Evolutionary conservation across 345 rosid genomes (phyloP).

Genomic region (Nasturtium officinale): DNA sequence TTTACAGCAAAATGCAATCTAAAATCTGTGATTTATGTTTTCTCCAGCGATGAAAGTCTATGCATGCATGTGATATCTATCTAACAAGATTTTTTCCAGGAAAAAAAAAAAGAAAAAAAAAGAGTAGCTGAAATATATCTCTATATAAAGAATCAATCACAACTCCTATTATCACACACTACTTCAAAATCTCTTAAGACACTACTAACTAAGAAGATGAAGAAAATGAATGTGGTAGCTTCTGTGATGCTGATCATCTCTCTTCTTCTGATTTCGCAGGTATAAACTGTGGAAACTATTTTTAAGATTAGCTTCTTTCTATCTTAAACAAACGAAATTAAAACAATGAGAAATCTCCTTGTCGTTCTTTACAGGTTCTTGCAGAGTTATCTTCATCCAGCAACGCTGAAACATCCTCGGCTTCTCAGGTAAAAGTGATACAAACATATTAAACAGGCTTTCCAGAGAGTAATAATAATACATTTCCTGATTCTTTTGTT

Average conservation of each 20-base stretch:
- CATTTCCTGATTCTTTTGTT: background rate
- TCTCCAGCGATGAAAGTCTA: slow-evolving; percentile 33
- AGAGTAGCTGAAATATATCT: slow-evolving; percentile 19
- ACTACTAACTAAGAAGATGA: slow-evolving; percentile 17
- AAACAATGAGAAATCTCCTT: background rate
- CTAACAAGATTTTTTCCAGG: background rate
- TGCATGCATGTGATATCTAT: slow-evolving; percentile 48
- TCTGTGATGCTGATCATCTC: slow-evolving; percentile 37
- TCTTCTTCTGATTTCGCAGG: slow-evolving; percentile 37
- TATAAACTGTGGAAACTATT: slow-evolving; percentile 3
- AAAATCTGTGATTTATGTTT: slow-evolving; percentile 39
- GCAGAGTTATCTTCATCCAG: slow-evolving; percentile 29
- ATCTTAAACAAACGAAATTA: background rate
- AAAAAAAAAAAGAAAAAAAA: background rate
- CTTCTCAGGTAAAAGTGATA: slow-evolving; percentile 31
- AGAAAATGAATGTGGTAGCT: slow-evolving; percentile 27
- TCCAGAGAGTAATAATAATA: background rate
- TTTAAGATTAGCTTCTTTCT: slow-evolving; percentile 18
- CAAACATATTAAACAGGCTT: background rate
- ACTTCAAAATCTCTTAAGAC: slow-evolving; percentile 19
- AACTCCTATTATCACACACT: slow-evolving; percentile 13
- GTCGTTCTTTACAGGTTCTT: slow-evolving; percentile 30
- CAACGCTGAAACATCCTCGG: slow-evolving; percentile 32
- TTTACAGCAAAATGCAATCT: slow-evolving; percentile 45
- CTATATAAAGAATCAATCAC: slow-evolving; percentile 38